Evolutionary conservation across 139 green algal genomes (phyloP), one percentile per base, ranked within the genome.

Genomic region (Spirogloea muscicola): DNA sequence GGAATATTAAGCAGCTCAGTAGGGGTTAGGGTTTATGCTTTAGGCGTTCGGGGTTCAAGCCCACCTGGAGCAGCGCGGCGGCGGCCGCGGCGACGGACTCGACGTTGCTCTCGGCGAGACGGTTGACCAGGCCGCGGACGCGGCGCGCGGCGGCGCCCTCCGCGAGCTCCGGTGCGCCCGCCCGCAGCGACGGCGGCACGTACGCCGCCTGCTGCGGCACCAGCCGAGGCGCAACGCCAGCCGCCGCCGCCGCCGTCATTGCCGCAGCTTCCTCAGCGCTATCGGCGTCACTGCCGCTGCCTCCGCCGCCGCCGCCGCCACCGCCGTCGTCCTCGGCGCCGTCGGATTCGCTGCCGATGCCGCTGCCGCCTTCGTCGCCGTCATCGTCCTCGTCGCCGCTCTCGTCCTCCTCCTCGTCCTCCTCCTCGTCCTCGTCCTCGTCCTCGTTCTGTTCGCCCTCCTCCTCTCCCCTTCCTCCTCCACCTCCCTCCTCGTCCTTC

Each of bases 61-160:
- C 13, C n/a, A 76, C 68, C 72, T 82, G 72, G 39, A 74, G 77
- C 5, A 84, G 51, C 0, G 31, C 31, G 5, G 25, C 79, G 34
- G 69, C 40, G 31, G 84, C 77, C 27, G 34, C 10, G 34, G 51
- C 46, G 31, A 84, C 84, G 5, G 42, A 27, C n/a, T 84, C 74
- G 59, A 84, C 74, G 74, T 84, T 84, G 21, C 74, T 69, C 49
- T 84, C 77, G n/a, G 77, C 43, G 9, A 84, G 36, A 1, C 77
- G 40, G 25, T 84, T 84, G 44, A 84, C 31, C n/a, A 84, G 77
- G 4, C 77, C 76, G n/a, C n/a, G n/a, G n/a, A n/a, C n/a, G n/a
- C n/a, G n/a, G n/a, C n/a, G n/a, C n/a, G n/a, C n/a, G n/a, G n/a
- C n/a, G n/a, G n/a, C n/a, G n/a, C n/a, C n/a, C n/a, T n/a, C n/a